Evolutionary conservation across 2,329 filamentous ascomycete genomes (phyloP).

Genomic region (Keithomyces neogunnii): DNA sequence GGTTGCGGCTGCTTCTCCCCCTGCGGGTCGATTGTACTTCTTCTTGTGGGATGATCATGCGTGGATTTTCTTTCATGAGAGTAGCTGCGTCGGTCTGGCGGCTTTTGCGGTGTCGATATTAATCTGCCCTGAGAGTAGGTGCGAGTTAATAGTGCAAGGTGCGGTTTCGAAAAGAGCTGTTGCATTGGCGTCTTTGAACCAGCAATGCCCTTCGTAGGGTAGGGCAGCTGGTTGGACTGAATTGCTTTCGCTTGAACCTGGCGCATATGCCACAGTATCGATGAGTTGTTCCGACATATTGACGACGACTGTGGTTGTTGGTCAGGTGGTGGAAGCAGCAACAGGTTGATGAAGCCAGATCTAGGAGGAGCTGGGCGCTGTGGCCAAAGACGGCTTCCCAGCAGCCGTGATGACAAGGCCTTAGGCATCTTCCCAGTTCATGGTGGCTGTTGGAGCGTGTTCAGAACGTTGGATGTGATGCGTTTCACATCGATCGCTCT

Average conservation of each 20-base stretch:
- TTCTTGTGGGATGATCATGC: neutral
- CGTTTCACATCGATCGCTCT: neutral
- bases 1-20: neutral
- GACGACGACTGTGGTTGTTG: constrained; percentile 5
- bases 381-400: constrained; percentile 25
- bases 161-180: neutral
- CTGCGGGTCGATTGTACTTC: neutral
- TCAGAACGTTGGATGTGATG: neutral
- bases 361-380: constrained; percentile 13
- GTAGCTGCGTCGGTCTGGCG: neutral
- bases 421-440: constrained; percentile 34
- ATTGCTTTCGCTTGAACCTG: neutral
- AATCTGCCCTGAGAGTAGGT: neutral
- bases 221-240: neutral
- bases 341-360: constrained; percentile 1
- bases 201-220: neutral
- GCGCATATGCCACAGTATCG: neutral
- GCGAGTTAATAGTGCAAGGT: neutral
- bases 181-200: neutral
- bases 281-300: neutral
- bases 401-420: constrained; percentile 26
- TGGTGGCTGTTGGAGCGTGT: constrained; percentile 19
- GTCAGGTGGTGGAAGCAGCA: neutral
- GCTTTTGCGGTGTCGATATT: neutral
- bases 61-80: neutral